A percentile compares a stretch with the other conserved stretches of the same genome.
Conservation (phyloP, 2,329 filamentous ascomycete genomes). For the Metarhizium humberi region DNA sequence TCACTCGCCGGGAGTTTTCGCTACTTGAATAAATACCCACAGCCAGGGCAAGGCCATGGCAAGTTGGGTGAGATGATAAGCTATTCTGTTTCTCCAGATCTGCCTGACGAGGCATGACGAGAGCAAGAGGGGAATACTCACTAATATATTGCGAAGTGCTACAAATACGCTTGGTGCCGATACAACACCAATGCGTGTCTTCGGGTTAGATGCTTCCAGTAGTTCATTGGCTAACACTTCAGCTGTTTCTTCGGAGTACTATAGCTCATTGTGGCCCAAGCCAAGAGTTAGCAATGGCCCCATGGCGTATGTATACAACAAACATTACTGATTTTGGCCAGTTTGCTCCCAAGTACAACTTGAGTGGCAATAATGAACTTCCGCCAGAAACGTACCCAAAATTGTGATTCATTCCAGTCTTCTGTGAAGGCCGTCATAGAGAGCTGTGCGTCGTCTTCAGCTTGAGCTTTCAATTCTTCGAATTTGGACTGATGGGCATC, state of each 20-base stretch:
- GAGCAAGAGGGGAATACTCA: conserved; percentile 24
- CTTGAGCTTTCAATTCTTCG: conserved; percentile 53
- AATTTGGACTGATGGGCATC: conserved; percentile 59
- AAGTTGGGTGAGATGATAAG: background rate
- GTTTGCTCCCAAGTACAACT: background rate
- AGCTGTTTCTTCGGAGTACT: conserved; percentile 69
- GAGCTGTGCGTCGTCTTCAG: conserved; percentile 41
- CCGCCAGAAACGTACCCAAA: conserved; percentile 52
- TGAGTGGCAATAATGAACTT: background rate
- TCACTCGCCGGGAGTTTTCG: conserved; percentile 13
- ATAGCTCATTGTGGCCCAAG: background rate
- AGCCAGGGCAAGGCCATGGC: background rate
- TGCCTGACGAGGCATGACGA: background rate
- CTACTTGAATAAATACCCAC: conserved; percentile 3
- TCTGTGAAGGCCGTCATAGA: conserved; percentile 66
- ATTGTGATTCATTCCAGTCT: conserved; percentile 78
- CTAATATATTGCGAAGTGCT: conserved; percentile 61
- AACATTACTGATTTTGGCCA: background rate
- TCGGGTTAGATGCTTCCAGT: conserved; percentile 47
- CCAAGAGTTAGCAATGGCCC: background rate
- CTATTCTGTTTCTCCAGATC: background rate
- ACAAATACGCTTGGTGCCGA: conserved; percentile 72
- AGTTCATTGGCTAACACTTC: conserved; percentile 53
- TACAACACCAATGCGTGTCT: conserved; percentile 57
- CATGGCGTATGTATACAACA: background rate